Conservation (phyloP, 202 grass and related monocot species). For the Brachypodium distachyon region DNA sequence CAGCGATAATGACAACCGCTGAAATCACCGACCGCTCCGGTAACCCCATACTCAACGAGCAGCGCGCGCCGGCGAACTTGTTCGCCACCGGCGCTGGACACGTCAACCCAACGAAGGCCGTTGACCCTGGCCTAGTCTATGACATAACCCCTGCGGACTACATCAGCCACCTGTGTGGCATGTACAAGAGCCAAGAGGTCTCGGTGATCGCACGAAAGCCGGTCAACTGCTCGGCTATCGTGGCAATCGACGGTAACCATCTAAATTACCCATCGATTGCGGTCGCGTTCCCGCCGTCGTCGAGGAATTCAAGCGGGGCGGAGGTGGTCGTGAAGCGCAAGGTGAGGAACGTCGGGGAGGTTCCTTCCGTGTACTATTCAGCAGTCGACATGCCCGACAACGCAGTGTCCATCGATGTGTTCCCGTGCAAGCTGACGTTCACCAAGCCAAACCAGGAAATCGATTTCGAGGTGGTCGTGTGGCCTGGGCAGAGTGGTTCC, state of each 20-base stretch:
- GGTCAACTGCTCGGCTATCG: constrained; percentile 11
- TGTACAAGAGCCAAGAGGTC: constrained; percentile 32
- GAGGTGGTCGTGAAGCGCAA: constrained; percentile 13
- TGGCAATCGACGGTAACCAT: constrained; percentile 11
- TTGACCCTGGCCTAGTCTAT: constrained; percentile 54
- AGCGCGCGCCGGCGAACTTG: neutral
- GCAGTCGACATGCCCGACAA: neutral
- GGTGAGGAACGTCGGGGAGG: constrained; percentile 56
- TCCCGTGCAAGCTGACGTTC: constrained; percentile 29
- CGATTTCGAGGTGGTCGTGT: constrained; percentile 5
- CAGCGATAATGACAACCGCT: constrained; percentile 72
- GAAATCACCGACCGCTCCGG: constrained; percentile 15
- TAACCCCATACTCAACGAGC: constrained; percentile 25
- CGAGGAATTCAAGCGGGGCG: neutral
- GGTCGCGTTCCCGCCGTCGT: neutral
- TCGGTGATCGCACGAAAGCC: constrained; percentile 9
- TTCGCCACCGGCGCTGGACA: constrained; percentile 51
- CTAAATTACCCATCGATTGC: constrained; percentile 66
- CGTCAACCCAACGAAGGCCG: constrained; percentile 47
- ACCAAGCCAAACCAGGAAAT: constrained; percentile 20
- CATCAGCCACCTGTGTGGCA: constrained; percentile 40
- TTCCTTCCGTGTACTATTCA: constrained; percentile 3
- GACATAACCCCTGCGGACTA: constrained; percentile 32
- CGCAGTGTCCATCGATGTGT: neutral
- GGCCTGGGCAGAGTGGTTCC: neutral